Base-by-base conservation (phyloP, 2,329 filamentous ascomycete species). In the Aspergillus ustus region DNA sequence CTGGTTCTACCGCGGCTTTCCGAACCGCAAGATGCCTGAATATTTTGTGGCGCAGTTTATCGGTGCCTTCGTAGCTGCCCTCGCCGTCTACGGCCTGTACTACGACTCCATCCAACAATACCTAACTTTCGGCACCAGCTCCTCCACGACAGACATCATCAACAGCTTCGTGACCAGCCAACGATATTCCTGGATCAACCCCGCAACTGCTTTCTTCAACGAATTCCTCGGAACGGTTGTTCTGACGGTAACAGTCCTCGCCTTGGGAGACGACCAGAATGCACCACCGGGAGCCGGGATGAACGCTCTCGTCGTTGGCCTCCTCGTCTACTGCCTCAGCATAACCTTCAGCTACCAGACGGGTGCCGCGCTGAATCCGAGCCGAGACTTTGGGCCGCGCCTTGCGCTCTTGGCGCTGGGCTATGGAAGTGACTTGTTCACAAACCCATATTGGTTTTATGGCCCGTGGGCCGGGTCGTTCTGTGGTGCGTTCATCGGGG, bases 21-120 rank as follows among this genome's bases (percentile, higher is more conserved):
- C 84, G 0, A 80, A 82, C 65, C 71, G 77, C 11, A 82, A 84
- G 71, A 78, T 84, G 29, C 74, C 80, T 3, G 74, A 80, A 7
- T 87, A 86, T 68, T 78, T 83, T 8, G 63, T 78, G 2, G 82
- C 83, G 5, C 84, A 87, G 64, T 77, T 85, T 58, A 68, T 86
- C 0, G 84, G 80, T 2, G 83, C 83, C 0, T 81, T 87, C 50
- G 70, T 79, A 31, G 84, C 84, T 1, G 74, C 72, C n/a, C 71
- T 83, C 44, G 73, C 82, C 28, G 78, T 83, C 0, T 82, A 80
- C 61, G 77, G 76, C 2, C 59, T 83, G 22, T 82, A 78, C 67
- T 72, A 74, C 54, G 57, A 69, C 13, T 71, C 73, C 0, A 75
- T 75, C 51, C 58, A 68, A 1, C 67, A 75, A 19, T 77, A 77